Percentiles rank a stretch among this genome's conserved stretches.
Evolutionary conservation across 768 basidiomycete genomes (phyloP).

Genomic region (Kwoniella bestiolae): DNA sequence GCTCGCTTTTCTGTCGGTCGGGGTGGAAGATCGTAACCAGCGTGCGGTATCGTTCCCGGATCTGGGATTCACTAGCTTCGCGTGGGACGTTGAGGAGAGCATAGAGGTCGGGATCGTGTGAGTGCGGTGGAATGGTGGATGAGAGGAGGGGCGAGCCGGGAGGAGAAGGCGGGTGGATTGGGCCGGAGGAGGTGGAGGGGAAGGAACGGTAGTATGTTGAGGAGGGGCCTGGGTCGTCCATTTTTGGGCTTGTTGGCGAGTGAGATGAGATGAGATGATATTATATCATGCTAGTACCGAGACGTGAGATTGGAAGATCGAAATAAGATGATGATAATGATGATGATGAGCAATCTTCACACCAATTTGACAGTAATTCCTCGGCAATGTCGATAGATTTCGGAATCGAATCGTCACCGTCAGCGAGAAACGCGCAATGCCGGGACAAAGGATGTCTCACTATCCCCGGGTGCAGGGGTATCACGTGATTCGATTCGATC

Average conservation of each 20-base stretch:
- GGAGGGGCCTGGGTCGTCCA: conserved; percentile 54
- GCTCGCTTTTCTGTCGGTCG: conserved; percentile 73
- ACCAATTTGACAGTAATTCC: too few species aligned
- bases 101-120: conserved; percentile 52
- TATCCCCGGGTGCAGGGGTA: neutral
- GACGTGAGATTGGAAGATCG: neutral
- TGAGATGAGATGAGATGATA: too few species aligned
- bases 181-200: conserved; percentile 44
- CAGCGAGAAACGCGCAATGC: neutral
- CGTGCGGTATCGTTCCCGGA: conserved; percentile 72
- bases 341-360: too few species aligned
- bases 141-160: conserved; percentile 37
- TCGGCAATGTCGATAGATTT: too few species aligned
- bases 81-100: conserved; percentile 72
- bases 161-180: conserved; percentile 40
- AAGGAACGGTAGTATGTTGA: conserved; percentile 44
- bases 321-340: too few species aligned
- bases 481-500: too few species aligned
- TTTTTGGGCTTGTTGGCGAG: too few species aligned
- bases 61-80: conserved; percentile 69
- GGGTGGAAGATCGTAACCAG: conserved; percentile 82
- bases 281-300: neutral
- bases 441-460: neutral
- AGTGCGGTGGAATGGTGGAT: conserved; percentile 25
- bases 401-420: neutral